Base-by-base conservation (phyloP, 129 eudicot genomes). In the Lactuca sativa region DNA sequence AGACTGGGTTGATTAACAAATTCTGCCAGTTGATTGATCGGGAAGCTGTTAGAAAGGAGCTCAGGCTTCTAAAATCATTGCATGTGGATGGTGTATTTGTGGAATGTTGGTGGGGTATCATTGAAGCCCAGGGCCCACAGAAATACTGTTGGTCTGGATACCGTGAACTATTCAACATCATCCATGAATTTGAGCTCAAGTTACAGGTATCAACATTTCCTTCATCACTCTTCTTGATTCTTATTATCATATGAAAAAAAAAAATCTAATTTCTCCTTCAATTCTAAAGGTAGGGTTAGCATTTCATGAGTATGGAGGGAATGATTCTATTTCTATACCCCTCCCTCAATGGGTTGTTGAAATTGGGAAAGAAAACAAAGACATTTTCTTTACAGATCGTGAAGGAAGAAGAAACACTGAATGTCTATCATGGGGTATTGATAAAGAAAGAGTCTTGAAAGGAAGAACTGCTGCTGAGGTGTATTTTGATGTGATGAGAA, bases 401-500 rank as follows among this genome's bases (percentile, higher is more conserved):
- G 83, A 79, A 74, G 89, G 95, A 70, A 64, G 89, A 67, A 79
- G 89, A 66, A 87, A 84, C 33, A 69, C 82, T 0, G 86, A 84
- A 76, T 84, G 95, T 75, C 57, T 87, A 40, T 78, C 95, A n/a
- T 87, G 95, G 95, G 87, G 90, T 47, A 67, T 82, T 64, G 95
- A 87, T 72, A 84, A 87, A 74, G 85, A 87, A 81, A 75, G 89
- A 13, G 89, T 84, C 15, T 48, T 84, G 9, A 76, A 62, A 79
- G 95, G 95, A 73, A 73, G 95, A 77, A 87, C 87, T 54, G 87
- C 75, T 16, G 72, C 79, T 49, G 95, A 87, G 87, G 95, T 78
- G 5, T 82, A 78, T 55, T 82, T 59, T 56, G 83, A 82, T 56
- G 69, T 78, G 25, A 82, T 78, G 83, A 82, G 83, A 79, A 82